Percentiles rank a stretch among this genome's conserved stretches.
Evolutionary conservation across 106 monocot genomes (phyloP).

Genomic region (Dioscorea zingiberensis): DNA sequence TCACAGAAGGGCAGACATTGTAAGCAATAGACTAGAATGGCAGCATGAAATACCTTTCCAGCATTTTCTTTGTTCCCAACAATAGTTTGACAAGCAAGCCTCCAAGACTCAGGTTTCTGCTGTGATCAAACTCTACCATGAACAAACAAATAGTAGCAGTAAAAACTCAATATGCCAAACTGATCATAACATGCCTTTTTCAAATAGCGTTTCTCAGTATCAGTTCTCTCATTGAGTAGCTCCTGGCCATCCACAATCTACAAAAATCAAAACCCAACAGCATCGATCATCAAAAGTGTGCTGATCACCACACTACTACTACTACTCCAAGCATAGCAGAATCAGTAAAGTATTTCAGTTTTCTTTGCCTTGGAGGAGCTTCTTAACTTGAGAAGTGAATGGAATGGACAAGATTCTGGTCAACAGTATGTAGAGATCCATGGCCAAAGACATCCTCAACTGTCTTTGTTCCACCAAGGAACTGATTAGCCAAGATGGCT

Average conservation of each 20-base stretch:
- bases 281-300: too few relatives aligned
- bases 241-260: constrained; percentile 87
- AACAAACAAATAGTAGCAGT: neutral
- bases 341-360: too few relatives aligned
- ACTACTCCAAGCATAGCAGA: too few relatives aligned
- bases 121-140: too few relatives aligned
- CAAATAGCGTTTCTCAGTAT: constrained; percentile 66
- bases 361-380: too few relatives aligned
- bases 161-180: neutral
- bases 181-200: constrained; percentile 48
- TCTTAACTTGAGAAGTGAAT: too few relatives aligned
- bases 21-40: neutral
- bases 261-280: constrained; percentile 1
- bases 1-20: neutral
- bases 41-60: constrained; percentile 55
- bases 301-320: too few relatives aligned
- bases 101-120: constrained; percentile 93
- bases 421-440: too few relatives aligned
- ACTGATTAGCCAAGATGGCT: too few relatives aligned
- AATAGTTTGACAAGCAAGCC: constrained; percentile 93
- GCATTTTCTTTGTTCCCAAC: constrained; percentile 86
- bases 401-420: too few relatives aligned
- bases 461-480: too few relatives aligned
- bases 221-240: constrained; percentile 77
- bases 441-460: too few relatives aligned